Conservation (phyloP, 148 eudicot genomes). For the Vaccinium macrocarpon region DNA sequence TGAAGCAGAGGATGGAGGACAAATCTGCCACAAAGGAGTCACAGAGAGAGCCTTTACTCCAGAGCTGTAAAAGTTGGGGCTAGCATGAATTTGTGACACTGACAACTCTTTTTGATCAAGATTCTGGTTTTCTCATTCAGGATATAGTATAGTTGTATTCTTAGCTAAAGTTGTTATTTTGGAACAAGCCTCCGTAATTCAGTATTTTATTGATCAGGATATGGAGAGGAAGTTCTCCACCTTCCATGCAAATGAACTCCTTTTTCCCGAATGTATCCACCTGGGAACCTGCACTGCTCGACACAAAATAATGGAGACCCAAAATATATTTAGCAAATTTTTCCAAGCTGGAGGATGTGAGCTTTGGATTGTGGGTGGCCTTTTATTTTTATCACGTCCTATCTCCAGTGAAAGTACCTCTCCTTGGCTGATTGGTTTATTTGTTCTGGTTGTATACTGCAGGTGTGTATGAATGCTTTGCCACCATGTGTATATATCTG, state of each 20-base stretch:
- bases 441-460: constrained; percentile 22
- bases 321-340: constrained; percentile 99
- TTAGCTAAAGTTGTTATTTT: constrained; percentile 92
- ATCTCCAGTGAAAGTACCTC: constrained; percentile 14
- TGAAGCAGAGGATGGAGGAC: constrained; percentile 89
- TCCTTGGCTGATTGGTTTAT: constrained; percentile 8
- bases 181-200: constrained; percentile 75
- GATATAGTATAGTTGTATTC: constrained; percentile 79
- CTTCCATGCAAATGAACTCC: too few relatives aligned
- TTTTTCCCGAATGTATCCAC: too few relatives aligned
- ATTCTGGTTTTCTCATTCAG: constrained; percentile 92
- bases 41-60: constrained; percentile 94
- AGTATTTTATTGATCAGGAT: constrained; percentile 61
- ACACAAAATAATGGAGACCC: constrained; percentile 97
- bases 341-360: constrained; percentile 99
- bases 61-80: constrained; percentile 98
- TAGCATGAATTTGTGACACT: constrained; percentile 99
- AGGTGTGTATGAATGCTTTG: constrained; percentile 98
- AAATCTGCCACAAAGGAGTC: constrained; percentile 94
- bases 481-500: constrained; percentile 91
- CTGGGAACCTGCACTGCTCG: too few relatives aligned
- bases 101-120: constrained; percentile 95
- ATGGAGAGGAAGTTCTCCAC: too few relatives aligned
- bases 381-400: constrained; percentile 8
- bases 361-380: constrained; percentile 78